These are phyloP conservation scores for Haplographium delicatum DNA, from an alignment of 495 filamentous ascomycete genomes.

Conservation along the genomic window DNA sequence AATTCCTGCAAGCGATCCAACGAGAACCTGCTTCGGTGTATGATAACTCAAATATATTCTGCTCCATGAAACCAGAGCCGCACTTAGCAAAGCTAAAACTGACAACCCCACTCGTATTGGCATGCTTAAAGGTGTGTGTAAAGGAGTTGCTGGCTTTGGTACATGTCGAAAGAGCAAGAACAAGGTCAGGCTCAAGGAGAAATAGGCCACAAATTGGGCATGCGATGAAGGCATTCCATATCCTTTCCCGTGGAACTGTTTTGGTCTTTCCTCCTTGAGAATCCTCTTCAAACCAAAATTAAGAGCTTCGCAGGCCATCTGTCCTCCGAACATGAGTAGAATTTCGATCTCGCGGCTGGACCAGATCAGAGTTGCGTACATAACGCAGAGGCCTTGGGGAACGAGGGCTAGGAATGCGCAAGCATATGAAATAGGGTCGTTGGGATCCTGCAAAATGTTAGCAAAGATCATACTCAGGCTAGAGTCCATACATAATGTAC, in stretches of 20 bases:
- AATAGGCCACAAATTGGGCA: slow-evolving; percentile 89
- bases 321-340: slow-evolving; percentile 82
- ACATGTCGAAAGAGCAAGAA: slow-evolving; percentile 77
- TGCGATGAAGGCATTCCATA: slow-evolving; percentile 99
- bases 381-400: slow-evolving; percentile 83
- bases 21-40: slow-evolving; percentile 79
- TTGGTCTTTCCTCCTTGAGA: slow-evolving; percentile 87
- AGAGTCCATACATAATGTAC: slow-evolving; percentile 78
- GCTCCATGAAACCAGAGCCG: slow-evolving; percentile 68
- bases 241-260: slow-evolving; percentile 79
- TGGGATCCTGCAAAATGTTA: slow-evolving; percentile 65
- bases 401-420: slow-evolving; percentile 92
- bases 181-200: slow-evolving; percentile 72
- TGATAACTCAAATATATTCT: slow-evolving; percentile 93
- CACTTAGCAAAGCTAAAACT: slow-evolving; percentile 49
- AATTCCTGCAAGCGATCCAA: slow-evolving; percentile 66
- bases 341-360: slow-evolving; percentile 88
- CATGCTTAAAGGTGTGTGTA: slow-evolving; percentile 51
- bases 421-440: slow-evolving; percentile 75
- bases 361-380: slow-evolving; percentile 86
- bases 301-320: slow-evolving; percentile 87
- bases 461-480: not conserved
- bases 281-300: slow-evolving; percentile 87
- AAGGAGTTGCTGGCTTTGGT: slow-evolving; percentile 40
- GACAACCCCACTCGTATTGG: slow-evolving; percentile 53